Percentiles rank a stretch among this genome's conserved stretches.
Evolutionary conservation across 257 asterid species (phyloP).

Genomic region (Solanum okadae): DNA sequence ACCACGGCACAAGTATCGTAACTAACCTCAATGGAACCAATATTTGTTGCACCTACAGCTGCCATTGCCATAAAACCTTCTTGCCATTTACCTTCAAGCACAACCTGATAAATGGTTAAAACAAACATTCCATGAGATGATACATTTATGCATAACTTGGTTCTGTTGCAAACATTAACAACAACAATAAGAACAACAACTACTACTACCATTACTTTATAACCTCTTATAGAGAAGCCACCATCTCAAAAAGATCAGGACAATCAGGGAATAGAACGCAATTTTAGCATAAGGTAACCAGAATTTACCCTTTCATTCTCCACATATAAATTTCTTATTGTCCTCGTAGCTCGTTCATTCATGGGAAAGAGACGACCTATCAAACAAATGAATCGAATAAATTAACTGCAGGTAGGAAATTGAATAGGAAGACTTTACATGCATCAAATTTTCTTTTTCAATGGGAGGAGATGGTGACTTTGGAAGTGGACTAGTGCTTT

Average conservation of each 20-base stretch:
- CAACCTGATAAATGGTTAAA: conserved; percentile 44
- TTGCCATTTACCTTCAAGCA: conserved; percentile 89
- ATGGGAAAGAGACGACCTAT: conserved; percentile 77
- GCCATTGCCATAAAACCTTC: conserved; percentile 98
- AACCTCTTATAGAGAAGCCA: background rate
- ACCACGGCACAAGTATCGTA: background rate
- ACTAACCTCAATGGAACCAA: conserved; percentile 86
- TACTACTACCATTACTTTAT: background rate
- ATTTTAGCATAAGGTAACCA: background rate
- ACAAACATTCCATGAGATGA: background rate
- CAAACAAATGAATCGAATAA: conserved; percentile 4
- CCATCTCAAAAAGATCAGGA: background rate
- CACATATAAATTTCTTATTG: conserved; percentile 69
- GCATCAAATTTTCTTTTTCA: background rate
- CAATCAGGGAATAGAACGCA: background rate
- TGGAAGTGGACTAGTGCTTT: background rate
- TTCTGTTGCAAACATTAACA: background rate
- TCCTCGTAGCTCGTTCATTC: conserved; percentile 93
- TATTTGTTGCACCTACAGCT: conserved; percentile 91
- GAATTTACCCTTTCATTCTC: conserved; percentile 87
- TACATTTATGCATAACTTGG: background rate
- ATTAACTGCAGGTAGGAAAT: background rate
- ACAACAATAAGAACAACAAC: background rate
- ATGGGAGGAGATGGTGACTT: background rate
- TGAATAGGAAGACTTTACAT: background rate